phyloP scores from a whole-genome alignment of 768 basidiomycete genomes.

The Tremella fuciformis region DNA sequence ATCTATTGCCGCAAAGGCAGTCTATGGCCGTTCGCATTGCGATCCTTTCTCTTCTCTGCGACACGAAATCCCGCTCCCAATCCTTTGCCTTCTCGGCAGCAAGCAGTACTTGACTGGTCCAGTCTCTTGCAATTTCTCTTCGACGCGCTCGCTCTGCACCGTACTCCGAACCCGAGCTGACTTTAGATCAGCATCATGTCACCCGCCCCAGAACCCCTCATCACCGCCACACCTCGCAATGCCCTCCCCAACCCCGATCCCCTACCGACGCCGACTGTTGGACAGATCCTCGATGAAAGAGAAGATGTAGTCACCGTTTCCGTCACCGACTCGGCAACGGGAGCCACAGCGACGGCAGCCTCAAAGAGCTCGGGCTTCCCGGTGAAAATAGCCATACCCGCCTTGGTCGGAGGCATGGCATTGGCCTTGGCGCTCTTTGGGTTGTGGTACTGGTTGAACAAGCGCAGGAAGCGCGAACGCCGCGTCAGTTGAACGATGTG shows the following conservation, averaged over 20 bases:
- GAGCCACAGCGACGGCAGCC: not conserved
- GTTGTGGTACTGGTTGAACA: conserved; percentile 25
- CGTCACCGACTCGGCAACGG: not conserved
- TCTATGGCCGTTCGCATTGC: too few relatives aligned
- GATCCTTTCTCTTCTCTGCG: too few relatives aligned
- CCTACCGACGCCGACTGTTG: not conserved
- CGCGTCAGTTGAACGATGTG: conserved; percentile 20
- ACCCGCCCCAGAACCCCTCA: not conserved
- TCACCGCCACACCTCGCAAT: not conserved
- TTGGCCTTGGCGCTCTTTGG: conserved; percentile 27
- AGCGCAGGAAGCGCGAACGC: conserved; percentile 20
- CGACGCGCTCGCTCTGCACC: too few relatives aligned
- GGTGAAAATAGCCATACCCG: conserved; percentile 38
- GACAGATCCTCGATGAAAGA: not conserved
- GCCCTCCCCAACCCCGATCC: not conserved
- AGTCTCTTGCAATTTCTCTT: too few relatives aligned
- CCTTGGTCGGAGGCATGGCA: conserved; percentile 41
- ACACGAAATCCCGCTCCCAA: too few relatives aligned
- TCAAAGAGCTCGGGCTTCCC: conserved; percentile 18
- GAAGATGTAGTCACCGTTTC: conserved; percentile 15
- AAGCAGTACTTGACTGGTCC: too few relatives aligned
- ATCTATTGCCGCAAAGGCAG: too few relatives aligned
- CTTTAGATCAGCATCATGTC: not conserved
- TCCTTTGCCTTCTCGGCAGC: too few relatives aligned
- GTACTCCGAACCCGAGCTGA: too few relatives aligned